phyloP scores from a whole-genome alignment of 1,284 basidiomycete genomes.

The Coniferiporia sulphurascens region DNA sequence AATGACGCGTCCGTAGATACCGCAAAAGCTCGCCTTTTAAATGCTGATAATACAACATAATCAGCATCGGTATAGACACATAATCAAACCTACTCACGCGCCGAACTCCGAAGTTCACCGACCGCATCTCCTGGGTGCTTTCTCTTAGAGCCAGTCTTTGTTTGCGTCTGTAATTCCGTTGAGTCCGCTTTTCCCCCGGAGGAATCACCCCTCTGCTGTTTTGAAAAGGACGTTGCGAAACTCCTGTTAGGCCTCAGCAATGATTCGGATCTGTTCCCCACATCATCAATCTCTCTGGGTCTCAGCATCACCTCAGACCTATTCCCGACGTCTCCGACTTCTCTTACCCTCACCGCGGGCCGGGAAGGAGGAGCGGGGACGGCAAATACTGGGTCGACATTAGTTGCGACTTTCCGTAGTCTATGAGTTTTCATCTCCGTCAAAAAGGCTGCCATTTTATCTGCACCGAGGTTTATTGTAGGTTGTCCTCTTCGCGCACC shows the following conservation, averaged over 20 bases:
- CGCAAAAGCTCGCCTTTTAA: not conserved
- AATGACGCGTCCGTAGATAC: not conserved
- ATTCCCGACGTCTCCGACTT: slow-evolving; percentile 19
- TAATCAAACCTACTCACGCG: slow-evolving; percentile 1
- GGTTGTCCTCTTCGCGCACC: slow-evolving; percentile 48
- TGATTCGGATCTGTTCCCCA: slow-evolving; percentile 5
- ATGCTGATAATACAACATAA: not conserved
- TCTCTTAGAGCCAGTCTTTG: slow-evolving; percentile 1
- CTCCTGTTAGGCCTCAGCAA: slow-evolving; percentile 3
- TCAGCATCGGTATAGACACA: not conserved
- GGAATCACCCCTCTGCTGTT: not conserved
- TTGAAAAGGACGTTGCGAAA: slow-evolving; percentile 10
- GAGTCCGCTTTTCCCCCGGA: not conserved
- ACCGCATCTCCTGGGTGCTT: not conserved
- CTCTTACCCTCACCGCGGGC: slow-evolving; percentile 11
- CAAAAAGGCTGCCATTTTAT: slow-evolving; percentile 77
- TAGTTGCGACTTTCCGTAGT: slow-evolving; percentile 45
- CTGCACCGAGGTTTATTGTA: slow-evolving; percentile 62
- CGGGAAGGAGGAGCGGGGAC: not conserved
- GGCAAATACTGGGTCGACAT: slow-evolving; percentile 8
- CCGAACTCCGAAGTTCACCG: not conserved
- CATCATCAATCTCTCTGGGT: slow-evolving; percentile 23
- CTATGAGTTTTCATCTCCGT: slow-evolving; percentile 72
- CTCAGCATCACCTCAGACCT: slow-evolving; percentile 18
- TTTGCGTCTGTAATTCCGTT: not conserved